phyloP scores from a whole-genome alignment of 768 basidiomycete genomes.

The Podaxis sp. region DNA sequence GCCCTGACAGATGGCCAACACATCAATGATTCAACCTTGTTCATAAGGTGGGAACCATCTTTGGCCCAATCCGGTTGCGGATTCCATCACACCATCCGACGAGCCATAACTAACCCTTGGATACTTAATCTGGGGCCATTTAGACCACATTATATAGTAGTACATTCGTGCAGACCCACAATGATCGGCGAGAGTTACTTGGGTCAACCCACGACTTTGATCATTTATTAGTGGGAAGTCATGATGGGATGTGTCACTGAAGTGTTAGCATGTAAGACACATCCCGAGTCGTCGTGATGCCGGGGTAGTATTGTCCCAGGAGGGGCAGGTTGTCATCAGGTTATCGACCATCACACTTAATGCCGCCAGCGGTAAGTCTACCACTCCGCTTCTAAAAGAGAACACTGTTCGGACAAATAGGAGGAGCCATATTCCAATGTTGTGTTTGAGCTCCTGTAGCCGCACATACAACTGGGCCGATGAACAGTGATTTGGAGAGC shows the following conservation, averaged over 20 bases:
- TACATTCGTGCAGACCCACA: background rate
- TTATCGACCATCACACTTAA: background rate
- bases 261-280: background rate
- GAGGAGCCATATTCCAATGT: too few species aligned
- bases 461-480: background rate
- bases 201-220: background rate
- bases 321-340: background rate
- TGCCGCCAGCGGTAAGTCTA: too few species aligned
- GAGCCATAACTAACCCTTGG: background rate
- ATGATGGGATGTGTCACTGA: slow-evolving; percentile 7
- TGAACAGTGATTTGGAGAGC: background rate
- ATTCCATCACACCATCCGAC: background rate
- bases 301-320: background rate
- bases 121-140: background rate
- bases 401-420: too few species aligned
- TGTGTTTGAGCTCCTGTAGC: background rate
- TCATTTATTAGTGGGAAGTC: background rate
- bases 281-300: background rate
- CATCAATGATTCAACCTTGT: background rate
- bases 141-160: background rate
- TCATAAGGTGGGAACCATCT: background rate
- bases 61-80: background rate
- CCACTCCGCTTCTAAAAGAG: too few species aligned
- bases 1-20: background rate
- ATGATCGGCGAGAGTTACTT: background rate